Percentiles rank a stretch among this genome's conserved stretches.
Evolutionary conservation across 2,329 filamentous ascomycete species (phyloP).

Genomic region (Fusarium aywerte): DNA sequence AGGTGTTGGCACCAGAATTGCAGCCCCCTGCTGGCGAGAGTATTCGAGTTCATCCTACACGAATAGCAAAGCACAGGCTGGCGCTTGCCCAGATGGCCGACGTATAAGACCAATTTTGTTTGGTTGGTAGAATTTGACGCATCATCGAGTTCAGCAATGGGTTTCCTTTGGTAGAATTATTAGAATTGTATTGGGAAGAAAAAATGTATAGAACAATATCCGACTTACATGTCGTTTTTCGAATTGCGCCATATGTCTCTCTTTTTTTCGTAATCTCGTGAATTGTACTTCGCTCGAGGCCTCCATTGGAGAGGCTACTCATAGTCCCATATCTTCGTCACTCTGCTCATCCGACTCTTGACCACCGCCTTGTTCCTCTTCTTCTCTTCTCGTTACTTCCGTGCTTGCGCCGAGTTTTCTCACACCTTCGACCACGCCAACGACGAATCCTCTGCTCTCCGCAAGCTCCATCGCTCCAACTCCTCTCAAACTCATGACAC

Average conservation of each 20-base stretch:
- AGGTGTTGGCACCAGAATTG: slow-evolving; percentile 12
- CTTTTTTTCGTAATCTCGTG: slow-evolving; percentile 1
- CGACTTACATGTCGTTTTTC: slow-evolving; percentile 31
- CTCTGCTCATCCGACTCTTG: slow-evolving; percentile 70
- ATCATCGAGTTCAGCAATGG: neutral
- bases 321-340: slow-evolving; percentile 64
- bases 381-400: slow-evolving; percentile 80
- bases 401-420: slow-evolving; percentile 83
- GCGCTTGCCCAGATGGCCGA: slow-evolving; percentile 1
- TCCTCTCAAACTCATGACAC: slow-evolving; percentile 75
- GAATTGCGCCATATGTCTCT: slow-evolving; percentile 4
- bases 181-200: slow-evolving; percentile 9
- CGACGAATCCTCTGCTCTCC: slow-evolving; percentile 85
- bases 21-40: slow-evolving; percentile 27
- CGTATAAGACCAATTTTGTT: neutral
- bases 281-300: neutral
- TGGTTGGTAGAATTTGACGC: neutral
- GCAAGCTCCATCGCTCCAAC: slow-evolving; percentile 94
- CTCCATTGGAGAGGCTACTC: slow-evolving; percentile 18
- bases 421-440: slow-evolving; percentile 87
- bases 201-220: neutral
- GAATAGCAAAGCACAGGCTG: slow-evolving; percentile 28
- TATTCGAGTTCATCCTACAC: slow-evolving; percentile 34
- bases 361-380: slow-evolving; percentile 74
- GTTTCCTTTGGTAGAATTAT: slow-evolving; percentile 12